phyloP scores from a whole-genome alignment of 306 rosid species.

The Quercus parvula region DNA sequence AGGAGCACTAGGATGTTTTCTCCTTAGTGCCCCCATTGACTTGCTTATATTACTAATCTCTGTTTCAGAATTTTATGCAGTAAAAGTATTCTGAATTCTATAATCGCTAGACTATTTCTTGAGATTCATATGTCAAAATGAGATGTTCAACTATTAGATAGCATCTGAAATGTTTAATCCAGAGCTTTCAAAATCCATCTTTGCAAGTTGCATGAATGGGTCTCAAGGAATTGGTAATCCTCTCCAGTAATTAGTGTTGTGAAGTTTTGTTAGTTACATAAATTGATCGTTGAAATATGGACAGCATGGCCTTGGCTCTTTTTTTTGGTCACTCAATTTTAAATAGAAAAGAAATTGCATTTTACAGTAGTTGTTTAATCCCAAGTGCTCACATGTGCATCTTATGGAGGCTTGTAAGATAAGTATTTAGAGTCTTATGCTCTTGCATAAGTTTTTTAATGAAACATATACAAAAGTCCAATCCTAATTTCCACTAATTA shows the following conservation, averaged over 20 bases:
- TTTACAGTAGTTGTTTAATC: not conserved
- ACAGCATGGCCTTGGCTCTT: not conserved
- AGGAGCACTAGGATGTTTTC: not conserved
- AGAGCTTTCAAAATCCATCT: not conserved
- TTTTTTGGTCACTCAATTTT: not conserved
- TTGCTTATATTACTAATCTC: not conserved
- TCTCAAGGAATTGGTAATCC: not conserved
- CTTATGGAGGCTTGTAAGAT: constrained; percentile 9
- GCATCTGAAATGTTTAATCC: not conserved
- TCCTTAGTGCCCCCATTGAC: not conserved
- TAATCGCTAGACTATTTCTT: not conserved
- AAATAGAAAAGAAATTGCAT: not conserved
- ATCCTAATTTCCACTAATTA: not conserved
- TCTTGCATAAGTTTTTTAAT: not conserved
- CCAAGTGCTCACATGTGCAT: constrained; percentile 1
- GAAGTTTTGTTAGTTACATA: not conserved
- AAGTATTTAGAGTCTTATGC: not conserved
- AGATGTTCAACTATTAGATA: not conserved
- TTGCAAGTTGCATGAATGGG: not conserved
- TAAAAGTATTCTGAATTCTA: not conserved
- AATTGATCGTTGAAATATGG: not conserved
- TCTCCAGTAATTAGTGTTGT: not conserved
- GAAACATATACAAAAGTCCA: not conserved
- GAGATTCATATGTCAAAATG: not conserved
- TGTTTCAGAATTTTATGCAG: not conserved